These are phyloP conservation scores for Alternaria sp. DNA, from an alignment of 2,329 filamentous ascomycete species.

Conservation along the genomic window DNA sequence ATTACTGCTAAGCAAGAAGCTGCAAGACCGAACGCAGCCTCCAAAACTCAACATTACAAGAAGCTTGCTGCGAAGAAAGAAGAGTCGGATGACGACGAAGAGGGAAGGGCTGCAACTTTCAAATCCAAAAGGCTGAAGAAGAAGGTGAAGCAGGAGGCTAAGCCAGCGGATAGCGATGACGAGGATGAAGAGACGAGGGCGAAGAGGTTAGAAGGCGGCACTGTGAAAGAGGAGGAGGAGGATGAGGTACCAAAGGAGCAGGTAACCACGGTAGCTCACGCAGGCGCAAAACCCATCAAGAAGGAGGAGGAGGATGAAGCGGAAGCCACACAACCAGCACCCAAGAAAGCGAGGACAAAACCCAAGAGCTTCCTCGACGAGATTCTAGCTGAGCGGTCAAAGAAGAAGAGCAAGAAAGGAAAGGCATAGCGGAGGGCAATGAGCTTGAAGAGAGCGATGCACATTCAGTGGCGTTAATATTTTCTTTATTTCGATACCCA, in stretches of 20 bases:
- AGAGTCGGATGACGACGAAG: slow-evolving; percentile 50
- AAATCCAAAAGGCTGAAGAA: slow-evolving; percentile 39
- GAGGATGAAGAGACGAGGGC: slow-evolving; percentile 17
- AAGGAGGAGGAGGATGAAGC: slow-evolving; percentile 12
- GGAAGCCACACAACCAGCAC: slow-evolving; percentile 14
- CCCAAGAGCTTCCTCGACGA: slow-evolving; percentile 63
- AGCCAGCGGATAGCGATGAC: slow-evolving; percentile 13
- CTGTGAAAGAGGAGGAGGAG: background rate
- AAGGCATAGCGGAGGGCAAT: slow-evolving; percentile 2
- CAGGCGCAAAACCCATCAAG: slow-evolving; percentile 1
- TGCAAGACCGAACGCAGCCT: slow-evolving; percentile 24
- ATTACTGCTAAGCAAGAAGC: slow-evolving; percentile 32
- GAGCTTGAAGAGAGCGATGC: background rate
- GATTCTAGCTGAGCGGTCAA: slow-evolving; percentile 55
- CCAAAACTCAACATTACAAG: slow-evolving; percentile 34
- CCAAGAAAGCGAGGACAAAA: slow-evolving; percentile 38
- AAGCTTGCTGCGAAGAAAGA: slow-evolving; percentile 29
- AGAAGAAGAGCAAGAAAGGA: slow-evolving; percentile 56
- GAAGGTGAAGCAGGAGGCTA: slow-evolving; percentile 16
- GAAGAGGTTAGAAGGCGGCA: slow-evolving; percentile 4
- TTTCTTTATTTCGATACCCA: background rate
- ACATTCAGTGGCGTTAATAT: background rate
- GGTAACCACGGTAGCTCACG: too few species aligned
- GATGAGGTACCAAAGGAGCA: too few species aligned
- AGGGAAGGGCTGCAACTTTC: slow-evolving; percentile 44